Evolutionary conservation across 2,329 filamentous ascomycete species (phyloP).

Genomic region (Lecanicillium sp.): DNA sequence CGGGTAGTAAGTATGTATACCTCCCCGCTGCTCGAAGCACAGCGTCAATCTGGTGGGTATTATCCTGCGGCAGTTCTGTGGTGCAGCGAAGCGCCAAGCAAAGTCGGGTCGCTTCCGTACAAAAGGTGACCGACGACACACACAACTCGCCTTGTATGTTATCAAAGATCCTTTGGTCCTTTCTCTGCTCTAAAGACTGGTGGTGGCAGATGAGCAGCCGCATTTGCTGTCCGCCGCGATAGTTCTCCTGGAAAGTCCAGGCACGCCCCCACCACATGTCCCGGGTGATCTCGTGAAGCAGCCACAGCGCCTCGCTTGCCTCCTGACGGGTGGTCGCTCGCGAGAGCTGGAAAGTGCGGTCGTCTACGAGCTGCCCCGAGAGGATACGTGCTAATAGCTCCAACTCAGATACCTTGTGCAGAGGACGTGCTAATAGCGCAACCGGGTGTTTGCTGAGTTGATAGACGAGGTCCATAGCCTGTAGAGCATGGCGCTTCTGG

Average conservation of each 20-base stretch:
- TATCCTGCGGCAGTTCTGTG: background rate
- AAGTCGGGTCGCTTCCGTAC: slow-evolving; percentile 19
- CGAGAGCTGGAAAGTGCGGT: slow-evolving; percentile 12
- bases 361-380: slow-evolving; percentile 17
- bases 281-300: slow-evolving; percentile 21
- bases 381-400: slow-evolving; percentile 18
- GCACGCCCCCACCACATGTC: slow-evolving; percentile 27
- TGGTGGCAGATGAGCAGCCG: slow-evolving; percentile 23
- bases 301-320: slow-evolving; percentile 17
- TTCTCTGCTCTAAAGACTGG: slow-evolving; percentile 17
- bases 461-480: slow-evolving; percentile 30
- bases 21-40: slow-evolving; percentile 22
- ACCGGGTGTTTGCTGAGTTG: slow-evolving; percentile 24
- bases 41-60: background rate
- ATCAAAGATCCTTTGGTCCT: slow-evolving; percentile 12
- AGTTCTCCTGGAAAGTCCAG: slow-evolving; percentile 32
- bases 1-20: slow-evolving; percentile 20
- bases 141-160: slow-evolving; percentile 22
- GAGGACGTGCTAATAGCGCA: slow-evolving; percentile 22
- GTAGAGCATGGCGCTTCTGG: slow-evolving; percentile 23
- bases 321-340: background rate
- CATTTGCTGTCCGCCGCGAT: slow-evolving; percentile 24
- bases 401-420: slow-evolving; percentile 15
- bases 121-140: slow-evolving; percentile 20
- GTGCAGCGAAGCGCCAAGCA: slow-evolving; percentile 19